A percentile compares a stretch with the other conserved stretches of the same genome.
Conservation (phyloP, 495 filamentous ascomycete genomes). For the Penicillium robsamsonii region DNA sequence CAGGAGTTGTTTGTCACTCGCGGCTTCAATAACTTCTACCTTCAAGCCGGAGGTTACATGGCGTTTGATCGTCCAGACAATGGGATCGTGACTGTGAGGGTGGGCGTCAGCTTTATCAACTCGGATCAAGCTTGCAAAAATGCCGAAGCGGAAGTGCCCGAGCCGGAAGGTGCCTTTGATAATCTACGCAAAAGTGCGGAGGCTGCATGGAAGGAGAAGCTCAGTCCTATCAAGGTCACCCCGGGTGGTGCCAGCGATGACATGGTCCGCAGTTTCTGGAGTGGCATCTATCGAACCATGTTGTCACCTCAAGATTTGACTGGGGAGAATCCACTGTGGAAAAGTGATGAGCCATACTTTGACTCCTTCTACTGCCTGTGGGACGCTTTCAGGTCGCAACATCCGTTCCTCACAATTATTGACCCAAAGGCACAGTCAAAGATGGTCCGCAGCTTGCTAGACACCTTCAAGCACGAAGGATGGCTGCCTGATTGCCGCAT, state of each 20-base stretch:
- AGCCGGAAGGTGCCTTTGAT: conserved; percentile 57
- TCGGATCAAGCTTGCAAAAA: conserved; percentile 63
- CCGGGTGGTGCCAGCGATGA: conserved; percentile 51
- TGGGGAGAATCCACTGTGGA: conserved; percentile 72
- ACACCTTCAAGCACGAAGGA: conserved; percentile 69
- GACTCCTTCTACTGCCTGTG: conserved; percentile 76
- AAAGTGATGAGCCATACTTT: conserved; percentile 70
- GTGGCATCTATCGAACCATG: conserved; percentile 70
- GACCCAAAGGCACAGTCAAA: conserved; percentile 61
- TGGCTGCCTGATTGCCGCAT: conserved; percentile 70
- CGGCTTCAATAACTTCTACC: conserved; percentile 56
- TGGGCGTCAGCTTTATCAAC: conserved; percentile 70
- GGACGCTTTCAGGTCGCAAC: conserved; percentile 70
- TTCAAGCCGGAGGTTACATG: conserved; percentile 66
- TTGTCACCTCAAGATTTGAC: conserved; percentile 76
- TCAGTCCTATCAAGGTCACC: conserved; percentile 57
- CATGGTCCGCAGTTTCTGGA: conserved; percentile 63
- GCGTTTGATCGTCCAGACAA: conserved; percentile 47
- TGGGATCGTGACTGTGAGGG: conserved; percentile 55
- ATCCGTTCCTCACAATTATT: conserved; percentile 66
- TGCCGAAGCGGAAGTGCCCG: conserved; percentile 63
- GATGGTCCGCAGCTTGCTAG: conserved; percentile 68
- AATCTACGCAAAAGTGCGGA: conserved; percentile 48
- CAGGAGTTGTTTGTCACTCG: conserved; percentile 56
- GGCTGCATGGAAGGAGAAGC: conserved; percentile 59